Conservation (phyloP, 257 asterid species). For the Solanum arcanum region DNA sequence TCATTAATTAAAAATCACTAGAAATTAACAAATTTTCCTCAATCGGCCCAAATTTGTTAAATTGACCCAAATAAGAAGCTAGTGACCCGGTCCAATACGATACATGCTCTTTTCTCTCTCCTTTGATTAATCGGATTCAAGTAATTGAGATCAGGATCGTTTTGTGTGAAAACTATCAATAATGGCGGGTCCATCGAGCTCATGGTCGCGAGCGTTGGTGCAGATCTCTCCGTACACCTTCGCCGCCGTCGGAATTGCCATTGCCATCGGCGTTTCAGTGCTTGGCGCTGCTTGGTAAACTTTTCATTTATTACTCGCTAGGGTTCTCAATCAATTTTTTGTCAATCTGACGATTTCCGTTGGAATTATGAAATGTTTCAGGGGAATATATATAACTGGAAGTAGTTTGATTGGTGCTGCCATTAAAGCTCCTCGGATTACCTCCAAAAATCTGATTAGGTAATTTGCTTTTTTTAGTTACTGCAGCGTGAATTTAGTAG, state of each 20-base stretch:
- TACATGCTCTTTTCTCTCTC: background rate
- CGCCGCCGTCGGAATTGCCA: constrained; percentile 84
- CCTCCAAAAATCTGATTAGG: constrained; percentile 81
- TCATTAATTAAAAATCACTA: too few species aligned
- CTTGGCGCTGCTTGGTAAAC: constrained; percentile 96
- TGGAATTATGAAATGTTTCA: constrained; percentile 1
- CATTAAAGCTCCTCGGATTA: constrained; percentile 71
- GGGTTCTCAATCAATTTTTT: background rate
- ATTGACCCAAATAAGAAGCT: background rate
- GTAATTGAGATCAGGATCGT: background rate
- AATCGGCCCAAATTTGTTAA: background rate
- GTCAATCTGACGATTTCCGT: background rate
- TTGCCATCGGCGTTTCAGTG: constrained; percentile 93
- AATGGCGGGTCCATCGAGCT: constrained; percentile 65
- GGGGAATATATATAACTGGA: constrained; percentile 80
- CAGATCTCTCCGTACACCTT: constrained; percentile 94
- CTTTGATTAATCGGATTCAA: background rate
- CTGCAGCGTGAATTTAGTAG: background rate
- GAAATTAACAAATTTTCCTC: too few species aligned
- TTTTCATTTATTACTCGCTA: background rate
- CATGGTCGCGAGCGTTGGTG: constrained; percentile 83
- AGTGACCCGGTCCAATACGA: background rate
- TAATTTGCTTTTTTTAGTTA: background rate
- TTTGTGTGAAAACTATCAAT: background rate
- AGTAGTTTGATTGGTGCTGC: constrained; percentile 87